phyloP scores from a whole-genome alignment of 176 grass and related monocot genomes.

The Triticum urartu region DNA sequence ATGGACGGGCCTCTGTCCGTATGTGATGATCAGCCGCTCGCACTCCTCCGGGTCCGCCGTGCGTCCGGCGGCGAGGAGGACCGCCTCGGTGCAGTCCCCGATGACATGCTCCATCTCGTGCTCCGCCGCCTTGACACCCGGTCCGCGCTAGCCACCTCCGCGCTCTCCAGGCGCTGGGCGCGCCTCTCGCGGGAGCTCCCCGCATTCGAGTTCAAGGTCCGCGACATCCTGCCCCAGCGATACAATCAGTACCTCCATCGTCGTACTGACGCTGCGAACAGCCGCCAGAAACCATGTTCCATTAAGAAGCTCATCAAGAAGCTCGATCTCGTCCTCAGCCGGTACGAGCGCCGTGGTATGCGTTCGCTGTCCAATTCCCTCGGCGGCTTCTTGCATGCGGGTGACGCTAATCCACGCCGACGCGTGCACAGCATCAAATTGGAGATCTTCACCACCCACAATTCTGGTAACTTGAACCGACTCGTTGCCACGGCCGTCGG shows the following conservation, averaged over 20 bases:
- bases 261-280: not conserved
- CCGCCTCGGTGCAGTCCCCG: not conserved
- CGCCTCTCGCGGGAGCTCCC: slow-evolving; percentile 1
- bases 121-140: slow-evolving; percentile 14
- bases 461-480: not conserved
- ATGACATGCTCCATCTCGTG: slow-evolving; percentile 11
- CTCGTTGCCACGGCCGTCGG: not conserved
- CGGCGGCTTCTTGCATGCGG: not conserved
- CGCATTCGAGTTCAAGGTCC: not conserved
- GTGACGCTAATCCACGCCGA: not conserved
- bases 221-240: not conserved
- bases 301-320: not conserved
- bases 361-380: not conserved
- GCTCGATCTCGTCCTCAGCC: not conserved
- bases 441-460: not conserved
- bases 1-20: not conserved
- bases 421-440: not conserved
- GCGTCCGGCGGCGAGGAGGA: not conserved
- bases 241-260: not conserved
- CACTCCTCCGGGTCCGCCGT: not conserved
- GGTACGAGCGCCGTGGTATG: not conserved
- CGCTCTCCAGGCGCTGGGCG: slow-evolving; percentile 12
- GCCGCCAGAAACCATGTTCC: not conserved
- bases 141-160: slow-evolving; percentile 12
- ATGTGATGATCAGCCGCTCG: not conserved